Percentiles rank a stretch among this genome's conserved stretches.
phyloP scores from a whole-genome alignment of 306 rosid genomes.

The Delonix regia region DNA sequence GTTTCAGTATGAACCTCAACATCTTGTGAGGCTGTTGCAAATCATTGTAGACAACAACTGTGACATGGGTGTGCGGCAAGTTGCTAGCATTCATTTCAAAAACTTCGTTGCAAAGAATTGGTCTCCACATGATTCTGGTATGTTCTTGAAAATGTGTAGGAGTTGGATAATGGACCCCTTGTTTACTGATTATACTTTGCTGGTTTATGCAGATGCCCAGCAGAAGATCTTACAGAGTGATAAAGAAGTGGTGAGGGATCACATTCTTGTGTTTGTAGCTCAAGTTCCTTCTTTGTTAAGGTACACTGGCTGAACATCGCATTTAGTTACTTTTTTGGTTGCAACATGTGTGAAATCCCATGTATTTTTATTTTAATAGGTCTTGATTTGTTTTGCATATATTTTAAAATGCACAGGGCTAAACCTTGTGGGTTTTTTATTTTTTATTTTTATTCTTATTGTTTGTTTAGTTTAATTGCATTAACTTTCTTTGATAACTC shows the following conservation, averaged over 20 bases:
- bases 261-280: background rate
- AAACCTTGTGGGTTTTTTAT: background rate
- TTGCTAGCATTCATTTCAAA: constrained; percentile 4
- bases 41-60: background rate
- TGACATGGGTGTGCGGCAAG: constrained; percentile 15
- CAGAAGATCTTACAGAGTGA: background rate
- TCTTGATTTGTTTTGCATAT: too few relatives aligned
- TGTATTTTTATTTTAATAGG: background rate
- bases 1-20: constrained; percentile 9
- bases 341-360: background rate
- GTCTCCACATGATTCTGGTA: constrained; percentile 12
- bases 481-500: background rate
- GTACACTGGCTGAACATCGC: background rate
- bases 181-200: background rate
- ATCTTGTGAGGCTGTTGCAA: background rate
- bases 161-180: background rate
- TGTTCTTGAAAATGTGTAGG: background rate
- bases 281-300: constrained; percentile 6
- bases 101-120: background rate
- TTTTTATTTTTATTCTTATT: background rate
- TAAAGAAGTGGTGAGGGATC: background rate
- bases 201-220: background rate
- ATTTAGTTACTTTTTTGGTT: background rate
- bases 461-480: background rate
- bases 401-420: background rate